These are phyloP conservation scores for Puccinia hordei DNA, from an alignment of 1,284 basidiomycete species.

Conservation along the genomic window DNA sequence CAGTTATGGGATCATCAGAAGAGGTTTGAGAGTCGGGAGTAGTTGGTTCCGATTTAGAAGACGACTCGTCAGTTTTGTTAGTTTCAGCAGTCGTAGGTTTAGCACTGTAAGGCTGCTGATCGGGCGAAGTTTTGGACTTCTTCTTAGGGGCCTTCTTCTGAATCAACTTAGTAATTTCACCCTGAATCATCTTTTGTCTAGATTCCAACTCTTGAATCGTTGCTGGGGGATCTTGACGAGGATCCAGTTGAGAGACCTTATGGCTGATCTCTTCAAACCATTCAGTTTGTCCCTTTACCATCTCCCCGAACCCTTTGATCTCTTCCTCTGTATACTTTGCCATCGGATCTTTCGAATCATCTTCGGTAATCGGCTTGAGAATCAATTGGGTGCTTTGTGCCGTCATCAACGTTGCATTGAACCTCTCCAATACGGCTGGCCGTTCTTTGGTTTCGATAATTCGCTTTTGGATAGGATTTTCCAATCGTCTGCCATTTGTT, in stretches of 20 bases:
- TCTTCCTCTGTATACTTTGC: constrained; percentile 58
- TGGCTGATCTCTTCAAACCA: constrained; percentile 58
- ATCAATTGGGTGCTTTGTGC: constrained; percentile 72
- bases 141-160: constrained; percentile 58
- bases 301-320: constrained; percentile 55
- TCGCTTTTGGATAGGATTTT: constrained; percentile 78
- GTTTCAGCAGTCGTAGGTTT: constrained; percentile 30
- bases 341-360: constrained; percentile 60
- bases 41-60: not conserved
- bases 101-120: constrained; percentile 31
- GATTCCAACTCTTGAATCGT: constrained; percentile 57
- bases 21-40: not conserved
- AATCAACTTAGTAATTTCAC: constrained; percentile 56
- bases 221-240: constrained; percentile 57
- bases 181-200: constrained; percentile 56
- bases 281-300: constrained; percentile 55
- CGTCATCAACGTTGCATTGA: constrained; percentile 68
- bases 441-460: constrained; percentile 79
- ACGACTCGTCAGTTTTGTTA: constrained; percentile 3
- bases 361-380: constrained; percentile 70
- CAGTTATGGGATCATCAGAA: not conserved
- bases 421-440: constrained; percentile 67
- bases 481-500: constrained; percentile 66
- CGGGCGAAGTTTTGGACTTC: constrained; percentile 25
- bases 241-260: constrained; percentile 55